Conservation (phyloP, 2,329 filamentous ascomycete species). For the Fusarium abutilonis region DNA sequence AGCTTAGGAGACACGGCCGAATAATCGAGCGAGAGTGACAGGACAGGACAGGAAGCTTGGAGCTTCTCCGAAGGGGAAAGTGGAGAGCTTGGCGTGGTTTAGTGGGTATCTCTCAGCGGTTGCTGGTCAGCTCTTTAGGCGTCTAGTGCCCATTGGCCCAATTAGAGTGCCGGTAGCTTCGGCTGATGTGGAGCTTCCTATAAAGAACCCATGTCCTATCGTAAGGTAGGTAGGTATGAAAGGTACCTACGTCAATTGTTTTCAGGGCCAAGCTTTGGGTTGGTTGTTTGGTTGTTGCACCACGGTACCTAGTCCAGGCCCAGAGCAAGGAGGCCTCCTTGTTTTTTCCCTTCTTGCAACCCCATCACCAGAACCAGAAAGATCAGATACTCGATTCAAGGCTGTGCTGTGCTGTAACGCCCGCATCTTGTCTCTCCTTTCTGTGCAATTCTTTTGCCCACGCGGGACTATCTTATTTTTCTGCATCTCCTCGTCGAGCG, state of each 20-base stretch:
- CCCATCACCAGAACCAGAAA: constrained; percentile 13
- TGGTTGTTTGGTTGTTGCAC: not conserved
- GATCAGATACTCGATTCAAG: constrained; percentile 3
- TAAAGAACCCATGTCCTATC: constrained; percentile 30
- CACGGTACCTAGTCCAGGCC: too few relatives aligned
- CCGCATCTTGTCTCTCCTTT: not conserved
- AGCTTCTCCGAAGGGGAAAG: constrained; percentile 12
- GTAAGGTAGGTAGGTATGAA: too few relatives aligned
- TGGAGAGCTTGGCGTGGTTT: constrained; percentile 16
- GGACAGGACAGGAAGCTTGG: constrained; percentile 15
- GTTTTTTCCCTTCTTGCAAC: constrained; percentile 21
- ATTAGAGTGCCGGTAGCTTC: not conserved
- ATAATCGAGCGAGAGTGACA: constrained; percentile 34
- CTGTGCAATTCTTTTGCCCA: not conserved
- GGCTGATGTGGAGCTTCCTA: constrained; percentile 5
- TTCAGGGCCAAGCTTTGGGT: constrained; percentile 11
- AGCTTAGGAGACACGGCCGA: constrained; percentile 24
- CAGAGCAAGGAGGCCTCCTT: constrained; percentile 33
- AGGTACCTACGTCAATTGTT: constrained; percentile 29
- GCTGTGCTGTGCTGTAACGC: constrained; percentile 16
- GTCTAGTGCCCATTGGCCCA: not conserved
- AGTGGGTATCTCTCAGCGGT: constrained; percentile 15
- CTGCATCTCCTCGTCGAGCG: constrained; percentile 13
- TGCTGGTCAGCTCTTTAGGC: constrained; percentile 6
- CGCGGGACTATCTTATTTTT: not conserved